Evolutionary conservation across 495 filamentous ascomycete genomes (phyloP), one percentile per base, ranked within the genome.

Genomic region (Tuber aestivum): DNA sequence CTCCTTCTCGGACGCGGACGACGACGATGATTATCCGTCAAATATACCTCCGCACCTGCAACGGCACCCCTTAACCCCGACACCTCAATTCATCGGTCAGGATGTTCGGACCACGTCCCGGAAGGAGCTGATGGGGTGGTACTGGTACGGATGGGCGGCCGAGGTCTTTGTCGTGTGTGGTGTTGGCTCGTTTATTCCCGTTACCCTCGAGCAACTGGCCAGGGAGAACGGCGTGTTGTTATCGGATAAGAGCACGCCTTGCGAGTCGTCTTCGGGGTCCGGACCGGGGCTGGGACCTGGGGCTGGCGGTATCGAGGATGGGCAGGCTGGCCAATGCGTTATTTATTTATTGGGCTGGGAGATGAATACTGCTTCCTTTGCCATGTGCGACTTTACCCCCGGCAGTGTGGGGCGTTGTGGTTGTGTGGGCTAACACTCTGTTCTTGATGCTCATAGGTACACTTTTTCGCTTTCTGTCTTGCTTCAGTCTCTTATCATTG

Each of bases 111-210:
- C 90, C 48, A 99, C 95, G 14, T 97, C 93, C 82, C 86, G 85
- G 77, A 94, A 92, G 83, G 95, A 99, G 86, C 88, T 97, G 44
- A 88, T 89, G 18, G 95, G 95, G 73, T 99, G 95, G 93, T 98
- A 97, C 84, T 92, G 92, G 77, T 98, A 99, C 87, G 93, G 91
- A 69, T 99, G 94, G 88, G 95, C 95, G 32, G 93, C 95, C n/a
- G 95, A 99, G 84, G 94, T 97, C 65, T 99, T 97, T 82, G 93
- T 97, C 20, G 92, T 99, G 56, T 99, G 95, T 83, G 95, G 94
- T 90, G 87, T 87, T 86, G 93, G 92, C 74, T 97, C 94, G 44
- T 99, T 98, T 84, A 93, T 99, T 77, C 95, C 95, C n/a, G 95
- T 99, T 70, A 92, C 94, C 3, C 86, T 99, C 71, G 95, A 99